Evolutionary conservation across 257 asterid species (phyloP).

Genomic region (Primulina huaijiensis): DNA sequence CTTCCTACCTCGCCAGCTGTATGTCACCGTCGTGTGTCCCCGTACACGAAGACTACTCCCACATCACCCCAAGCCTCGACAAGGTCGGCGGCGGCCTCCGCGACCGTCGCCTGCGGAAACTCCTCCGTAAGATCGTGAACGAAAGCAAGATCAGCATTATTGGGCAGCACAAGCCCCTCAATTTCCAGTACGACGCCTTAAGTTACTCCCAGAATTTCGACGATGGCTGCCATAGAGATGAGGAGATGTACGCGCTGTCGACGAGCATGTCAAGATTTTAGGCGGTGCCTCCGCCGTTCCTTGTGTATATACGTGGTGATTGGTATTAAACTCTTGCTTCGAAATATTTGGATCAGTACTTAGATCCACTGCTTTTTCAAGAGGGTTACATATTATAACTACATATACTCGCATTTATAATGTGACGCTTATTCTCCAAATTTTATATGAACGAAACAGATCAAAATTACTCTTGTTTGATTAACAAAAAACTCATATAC

Average conservation of each 20-base stretch:
- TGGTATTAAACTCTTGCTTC: neutral
- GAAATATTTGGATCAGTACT: neutral
- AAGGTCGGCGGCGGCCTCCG: slow-evolving; percentile 11
- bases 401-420: neutral
- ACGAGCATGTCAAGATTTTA: neutral
- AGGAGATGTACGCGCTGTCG: neutral
- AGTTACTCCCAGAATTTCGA: slow-evolving; percentile 69
- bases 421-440: neutral
- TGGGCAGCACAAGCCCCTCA: neutral
- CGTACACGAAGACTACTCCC: slow-evolving; percentile 57
- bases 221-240: slow-evolving; percentile 38
- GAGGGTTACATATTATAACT: too few species aligned
- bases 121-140: slow-evolving; percentile 42
- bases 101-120: slow-evolving; percentile 36
- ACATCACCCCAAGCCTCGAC: slow-evolving; percentile 23
- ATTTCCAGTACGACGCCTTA: slow-evolving; percentile 34
- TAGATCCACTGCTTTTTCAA: neutral
- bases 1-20: slow-evolving; percentile 55
- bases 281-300: neutral
- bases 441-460: too few species aligned
- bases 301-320: neutral
- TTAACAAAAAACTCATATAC: too few species aligned
- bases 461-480: too few species aligned
- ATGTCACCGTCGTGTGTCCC: slow-evolving; percentile 64
- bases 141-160: slow-evolving; percentile 38